phyloP scores from a whole-genome alignment of 2,329 filamentous ascomycete genomes.

The Cladorrhinum sp. region DNA sequence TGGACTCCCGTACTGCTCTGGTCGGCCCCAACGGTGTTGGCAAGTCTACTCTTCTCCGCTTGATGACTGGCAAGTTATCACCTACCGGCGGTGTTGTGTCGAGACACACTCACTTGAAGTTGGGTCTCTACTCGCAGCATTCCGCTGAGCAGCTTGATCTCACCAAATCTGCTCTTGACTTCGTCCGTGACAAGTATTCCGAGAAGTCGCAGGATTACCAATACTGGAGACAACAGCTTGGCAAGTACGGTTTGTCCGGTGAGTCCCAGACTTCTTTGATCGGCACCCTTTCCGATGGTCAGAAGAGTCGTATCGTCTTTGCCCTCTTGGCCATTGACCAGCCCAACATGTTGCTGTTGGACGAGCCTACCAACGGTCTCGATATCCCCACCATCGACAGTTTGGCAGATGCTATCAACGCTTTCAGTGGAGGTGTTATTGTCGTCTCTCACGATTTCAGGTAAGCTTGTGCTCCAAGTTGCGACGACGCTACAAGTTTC shows the following conservation, averaged over 20 bases:
- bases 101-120: slow-evolving; percentile 96
- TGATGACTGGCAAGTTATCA: slow-evolving; percentile 94
- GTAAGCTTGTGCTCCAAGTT: slow-evolving; percentile 51
- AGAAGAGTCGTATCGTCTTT: slow-evolving; percentile 98
- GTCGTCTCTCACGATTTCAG: slow-evolving; percentile 99
- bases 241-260: slow-evolving; percentile 87
- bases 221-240: slow-evolving; percentile 98
- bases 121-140: slow-evolving; percentile 97
- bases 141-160: slow-evolving; percentile 97
- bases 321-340: slow-evolving; percentile 90
- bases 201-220: slow-evolving; percentile 94
- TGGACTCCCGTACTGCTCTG: slow-evolving; percentile 96
- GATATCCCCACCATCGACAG: slow-evolving; percentile 99
- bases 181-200: slow-evolving; percentile 92
- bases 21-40: slow-evolving; percentile 99
- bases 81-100: slow-evolving; percentile 79
- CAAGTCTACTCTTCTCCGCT: slow-evolving; percentile 91
- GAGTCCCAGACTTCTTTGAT: slow-evolving; percentile 95
- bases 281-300: slow-evolving; percentile 95
- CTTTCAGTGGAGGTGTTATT: slow-evolving; percentile 92
- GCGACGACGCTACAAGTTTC: neutral
- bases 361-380: slow-evolving; percentile 98
- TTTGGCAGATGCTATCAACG: slow-evolving; percentile 95
- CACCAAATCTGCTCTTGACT: slow-evolving; percentile 96
- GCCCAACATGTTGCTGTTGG: slow-evolving; percentile 96